phyloP scores from a whole-genome alignment of 208 protist genomes.

The Wallacemonas sp. region DNA sequence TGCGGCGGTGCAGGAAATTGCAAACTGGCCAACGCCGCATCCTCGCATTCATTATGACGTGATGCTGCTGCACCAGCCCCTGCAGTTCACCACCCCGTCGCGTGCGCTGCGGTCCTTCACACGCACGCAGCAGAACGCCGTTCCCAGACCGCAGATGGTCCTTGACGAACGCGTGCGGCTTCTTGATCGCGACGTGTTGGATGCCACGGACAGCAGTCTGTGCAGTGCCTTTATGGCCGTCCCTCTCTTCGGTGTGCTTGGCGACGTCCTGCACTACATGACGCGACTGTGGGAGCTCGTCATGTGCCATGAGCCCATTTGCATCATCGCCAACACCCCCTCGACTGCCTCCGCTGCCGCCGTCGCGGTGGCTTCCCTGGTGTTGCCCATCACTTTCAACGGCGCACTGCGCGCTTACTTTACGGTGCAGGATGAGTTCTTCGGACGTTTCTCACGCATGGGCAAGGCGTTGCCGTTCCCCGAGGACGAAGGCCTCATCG shows the following conservation, averaged over 20 bases:
- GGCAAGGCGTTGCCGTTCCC: constrained; percentile 73
- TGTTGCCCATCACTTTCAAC: constrained; percentile 71
- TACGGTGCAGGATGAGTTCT: constrained; percentile 81
- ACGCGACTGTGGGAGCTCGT: constrained; percentile 85
- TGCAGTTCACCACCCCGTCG: constrained; percentile 77
- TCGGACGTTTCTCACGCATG: constrained; percentile 55
- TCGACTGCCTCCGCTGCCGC: constrained; percentile 66
- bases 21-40: constrained; percentile 77
- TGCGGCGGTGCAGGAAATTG: constrained; percentile 62
- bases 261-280: constrained; percentile 67
- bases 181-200: constrained; percentile 2
- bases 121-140: constrained; percentile 13
- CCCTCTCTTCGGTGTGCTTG: constrained; percentile 70
- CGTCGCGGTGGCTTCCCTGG: constrained; percentile 68
- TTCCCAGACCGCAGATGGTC: constrained; percentile 16
- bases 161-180: constrained; percentile 15
- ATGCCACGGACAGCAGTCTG: constrained; percentile 10
- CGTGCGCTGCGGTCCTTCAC: constrained; percentile 24
- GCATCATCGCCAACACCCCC: constrained; percentile 83
- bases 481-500: constrained; percentile 42
- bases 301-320: constrained; percentile 74
- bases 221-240: constrained; percentile 29
- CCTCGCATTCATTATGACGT: constrained; percentile 73
- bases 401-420: constrained; percentile 77
- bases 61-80: constrained; percentile 62